Conservation (phyloP, 2,329 filamentous ascomycete species). For the Phyllosticta citrichinensis region DNA sequence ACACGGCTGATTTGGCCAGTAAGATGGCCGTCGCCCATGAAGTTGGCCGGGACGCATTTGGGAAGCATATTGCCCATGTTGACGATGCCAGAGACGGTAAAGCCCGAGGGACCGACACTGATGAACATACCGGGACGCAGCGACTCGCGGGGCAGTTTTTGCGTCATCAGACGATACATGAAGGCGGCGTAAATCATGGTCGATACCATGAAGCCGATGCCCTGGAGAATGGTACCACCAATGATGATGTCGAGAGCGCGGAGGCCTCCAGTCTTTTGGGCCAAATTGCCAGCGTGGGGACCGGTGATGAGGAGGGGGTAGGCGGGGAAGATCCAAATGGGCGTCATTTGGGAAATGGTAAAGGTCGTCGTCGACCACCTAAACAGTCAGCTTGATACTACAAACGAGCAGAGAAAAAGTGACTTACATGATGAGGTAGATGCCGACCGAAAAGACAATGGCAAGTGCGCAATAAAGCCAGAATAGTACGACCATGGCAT, state of each 20-base stretch:
- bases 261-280: slow-evolving; percentile 30
- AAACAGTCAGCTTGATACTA: background rate
- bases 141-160: slow-evolving; percentile 68
- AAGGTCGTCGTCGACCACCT: slow-evolving; percentile 57
- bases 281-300: slow-evolving; percentile 56
- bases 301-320: slow-evolving; percentile 72
- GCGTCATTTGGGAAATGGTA: slow-evolving; percentile 76
- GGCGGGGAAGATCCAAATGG: slow-evolving; percentile 78
- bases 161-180: slow-evolving; percentile 78
- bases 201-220: slow-evolving; percentile 53
- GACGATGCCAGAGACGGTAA: slow-evolving; percentile 53
- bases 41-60: slow-evolving; percentile 38
- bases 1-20: slow-evolving; percentile 47
- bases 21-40: slow-evolving; percentile 48
- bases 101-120: slow-evolving; percentile 65
- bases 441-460: slow-evolving; percentile 55
- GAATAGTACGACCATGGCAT: slow-evolving; percentile 56
- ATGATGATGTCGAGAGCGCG: slow-evolving; percentile 46
- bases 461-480: slow-evolving; percentile 65
- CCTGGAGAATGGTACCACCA: slow-evolving; percentile 51
- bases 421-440: slow-evolving; percentile 63
- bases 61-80: slow-evolving; percentile 46
- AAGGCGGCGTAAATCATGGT: slow-evolving; percentile 80
- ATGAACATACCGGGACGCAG: slow-evolving; percentile 80
- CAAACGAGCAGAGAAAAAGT: background rate